Conservation (phyloP, 495 filamentous ascomycete species). For the Delitschia confertaspora region DNA sequence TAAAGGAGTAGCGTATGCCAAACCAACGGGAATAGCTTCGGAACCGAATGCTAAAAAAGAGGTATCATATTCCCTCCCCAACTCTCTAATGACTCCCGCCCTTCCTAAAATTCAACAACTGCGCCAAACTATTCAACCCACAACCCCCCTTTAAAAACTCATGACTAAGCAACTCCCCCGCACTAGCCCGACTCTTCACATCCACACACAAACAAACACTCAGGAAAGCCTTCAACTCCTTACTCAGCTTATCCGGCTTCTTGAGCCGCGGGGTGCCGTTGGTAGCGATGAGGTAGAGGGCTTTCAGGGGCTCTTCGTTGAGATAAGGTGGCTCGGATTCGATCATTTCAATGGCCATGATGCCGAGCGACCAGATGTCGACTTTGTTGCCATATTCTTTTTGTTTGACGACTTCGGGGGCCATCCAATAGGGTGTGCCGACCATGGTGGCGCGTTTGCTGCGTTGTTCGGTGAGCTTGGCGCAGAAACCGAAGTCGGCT, state of each 20-base stretch:
- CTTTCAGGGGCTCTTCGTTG: constrained; percentile 96
- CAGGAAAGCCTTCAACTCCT: constrained; percentile 92
- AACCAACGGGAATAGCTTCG: no score
- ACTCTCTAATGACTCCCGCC: constrained; percentile 28
- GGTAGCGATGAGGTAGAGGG: constrained; percentile 91
- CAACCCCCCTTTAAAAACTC: constrained; percentile 75
- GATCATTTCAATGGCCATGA: constrained; percentile 99
- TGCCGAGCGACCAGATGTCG: constrained; percentile 97
- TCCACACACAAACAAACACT: constrained; percentile 94
- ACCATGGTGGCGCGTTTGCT: constrained; percentile 98
- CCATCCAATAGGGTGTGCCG: constrained; percentile 99
- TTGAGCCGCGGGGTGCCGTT: constrained; percentile 94
- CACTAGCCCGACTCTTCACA: constrained; percentile 86
- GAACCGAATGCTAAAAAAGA: no score
- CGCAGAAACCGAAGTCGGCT: constrained; percentile 99
- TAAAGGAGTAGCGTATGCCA: no score
- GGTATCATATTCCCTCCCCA: not conserved
- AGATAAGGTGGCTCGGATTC: constrained; percentile 96
- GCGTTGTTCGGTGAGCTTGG: constrained; percentile 94
- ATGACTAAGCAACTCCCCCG: constrained; percentile 72
- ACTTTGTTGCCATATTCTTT: constrained; percentile 98
- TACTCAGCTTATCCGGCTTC: constrained; percentile 93
- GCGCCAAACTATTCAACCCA: constrained; percentile 67
- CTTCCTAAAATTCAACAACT: constrained; percentile 71
- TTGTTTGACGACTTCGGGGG: constrained; percentile 96